phyloP scores from a whole-genome alignment of 2,329 filamentous ascomycete genomes.

The Diaporthe humulicola region DNA sequence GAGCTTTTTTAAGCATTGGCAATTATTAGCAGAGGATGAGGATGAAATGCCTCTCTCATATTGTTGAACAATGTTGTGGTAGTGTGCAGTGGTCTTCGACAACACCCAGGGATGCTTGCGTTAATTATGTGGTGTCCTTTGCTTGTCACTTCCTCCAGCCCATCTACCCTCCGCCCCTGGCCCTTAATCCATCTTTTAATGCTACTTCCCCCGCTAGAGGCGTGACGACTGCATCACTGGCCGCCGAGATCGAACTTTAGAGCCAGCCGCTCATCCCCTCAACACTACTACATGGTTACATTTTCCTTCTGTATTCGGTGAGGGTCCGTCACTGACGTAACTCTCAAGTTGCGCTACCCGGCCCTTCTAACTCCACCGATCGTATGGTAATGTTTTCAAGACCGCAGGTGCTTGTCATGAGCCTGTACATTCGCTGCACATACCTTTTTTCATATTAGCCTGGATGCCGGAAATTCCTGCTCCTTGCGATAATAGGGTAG shows the following conservation, averaged over 20 bases:
- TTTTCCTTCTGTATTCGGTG: not conserved
- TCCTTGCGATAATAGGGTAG: no score
- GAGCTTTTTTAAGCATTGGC: no score
- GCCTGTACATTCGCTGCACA: not conserved
- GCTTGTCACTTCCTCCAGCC: not conserved
- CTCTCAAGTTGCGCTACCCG: not conserved
- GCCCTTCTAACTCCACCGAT: not conserved
- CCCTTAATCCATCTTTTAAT: not conserved
- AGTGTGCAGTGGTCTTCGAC: not conserved
- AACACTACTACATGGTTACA: not conserved
- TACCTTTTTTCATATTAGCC: not conserved
- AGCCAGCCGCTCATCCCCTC: not conserved
- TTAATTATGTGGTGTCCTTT: not conserved
- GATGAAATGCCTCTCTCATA: not conserved
- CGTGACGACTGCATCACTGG: not conserved
- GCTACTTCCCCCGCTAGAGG: not conserved
- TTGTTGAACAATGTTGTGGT: not conserved
- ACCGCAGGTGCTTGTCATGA: not conserved
- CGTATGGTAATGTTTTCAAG: not conserved
- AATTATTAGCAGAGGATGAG: not conserved
- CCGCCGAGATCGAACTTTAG: not conserved
- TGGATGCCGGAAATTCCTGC: not conserved
- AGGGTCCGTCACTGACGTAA: not conserved
- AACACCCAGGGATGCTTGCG: not conserved
- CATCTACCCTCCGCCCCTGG: not conserved